Conservation (phyloP, 148 eudicot species). For the Nepenthes gracilis region DNA sequence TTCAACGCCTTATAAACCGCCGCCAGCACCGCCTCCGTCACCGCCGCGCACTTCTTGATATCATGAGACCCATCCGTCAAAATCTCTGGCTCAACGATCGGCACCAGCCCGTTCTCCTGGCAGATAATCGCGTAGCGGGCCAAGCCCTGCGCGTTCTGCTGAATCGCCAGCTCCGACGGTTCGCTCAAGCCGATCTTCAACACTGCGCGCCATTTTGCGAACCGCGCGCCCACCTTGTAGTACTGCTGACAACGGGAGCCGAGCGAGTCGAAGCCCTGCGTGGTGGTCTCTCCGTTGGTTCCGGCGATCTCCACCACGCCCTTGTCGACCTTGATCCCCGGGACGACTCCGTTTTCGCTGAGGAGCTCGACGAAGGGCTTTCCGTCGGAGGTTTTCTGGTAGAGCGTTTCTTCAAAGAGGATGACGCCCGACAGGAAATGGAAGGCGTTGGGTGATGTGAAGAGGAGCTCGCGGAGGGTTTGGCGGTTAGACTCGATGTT, state of each 20-base stretch:
- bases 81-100: slow-evolving; percentile 81
- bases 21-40: slow-evolving; percentile 70
- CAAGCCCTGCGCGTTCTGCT: slow-evolving; percentile 85
- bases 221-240: slow-evolving; percentile 90
- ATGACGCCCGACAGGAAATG: slow-evolving; percentile 74
- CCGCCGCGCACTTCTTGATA: slow-evolving; percentile 75
- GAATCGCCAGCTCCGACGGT: slow-evolving; percentile 73
- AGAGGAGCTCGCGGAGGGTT: slow-evolving; percentile 75
- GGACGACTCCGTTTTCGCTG: slow-evolving; percentile 54
- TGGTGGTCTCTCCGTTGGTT: slow-evolving; percentile 83
- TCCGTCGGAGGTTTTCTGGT: slow-evolving; percentile 65
- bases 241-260: slow-evolving; percentile 61
- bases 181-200: slow-evolving; percentile 76
- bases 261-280: slow-evolving; percentile 77
- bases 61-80: slow-evolving; percentile 71
- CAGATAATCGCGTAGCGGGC: slow-evolving; percentile 87
- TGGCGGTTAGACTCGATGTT: slow-evolving; percentile 78
- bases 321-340: slow-evolving; percentile 91
- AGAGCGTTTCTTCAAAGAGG: slow-evolving; percentile 82
- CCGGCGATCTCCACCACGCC: slow-evolving; percentile 73
- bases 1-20: slow-evolving; percentile 82
- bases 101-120: slow-evolving; percentile 84
- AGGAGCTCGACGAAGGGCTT: slow-evolving; percentile 70
- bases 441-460: slow-evolving; percentile 60
- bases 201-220: slow-evolving; percentile 96